A percentile compares a stretch with the other conserved stretches of the same genome.
Conservation (phyloP, 352 stramenopile species). For the Paralagenidium karlingii region DNA sequence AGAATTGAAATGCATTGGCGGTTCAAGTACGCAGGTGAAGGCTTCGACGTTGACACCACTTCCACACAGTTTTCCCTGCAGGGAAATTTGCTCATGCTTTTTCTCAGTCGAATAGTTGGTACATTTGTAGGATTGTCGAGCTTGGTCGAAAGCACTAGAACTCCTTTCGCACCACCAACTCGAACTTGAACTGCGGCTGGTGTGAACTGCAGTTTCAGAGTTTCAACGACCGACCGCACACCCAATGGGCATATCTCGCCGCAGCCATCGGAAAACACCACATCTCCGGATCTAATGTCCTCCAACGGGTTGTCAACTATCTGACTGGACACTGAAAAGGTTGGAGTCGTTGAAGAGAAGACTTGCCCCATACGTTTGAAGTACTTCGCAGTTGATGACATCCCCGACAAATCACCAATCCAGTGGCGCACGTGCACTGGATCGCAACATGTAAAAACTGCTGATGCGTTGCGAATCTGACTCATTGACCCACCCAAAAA, state of each 20-base stretch:
- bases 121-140: not conserved
- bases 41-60: constrained; percentile 35
- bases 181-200: constrained; percentile 71
- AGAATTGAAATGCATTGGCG: constrained; percentile 67
- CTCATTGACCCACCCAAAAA: constrained; percentile 68
- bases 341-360: constrained; percentile 50
- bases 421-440: constrained; percentile 30
- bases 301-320: constrained; percentile 27
- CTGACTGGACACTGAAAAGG: constrained; percentile 23
- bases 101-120: constrained; percentile 20
- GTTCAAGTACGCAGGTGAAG: constrained; percentile 52
- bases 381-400: constrained; percentile 54
- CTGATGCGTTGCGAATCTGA: constrained; percentile 57
- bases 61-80: constrained; percentile 53
- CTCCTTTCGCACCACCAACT: constrained; percentile 55
- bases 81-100: constrained; percentile 66
- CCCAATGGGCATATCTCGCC: constrained; percentile 35
- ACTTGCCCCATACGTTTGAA: constrained; percentile 64
- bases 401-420: constrained; percentile 40
- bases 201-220: constrained; percentile 18
- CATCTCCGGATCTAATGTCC: constrained; percentile 29
- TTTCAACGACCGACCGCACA: constrained; percentile 17
- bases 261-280: constrained; percentile 60
- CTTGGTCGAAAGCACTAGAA: constrained; percentile 50
- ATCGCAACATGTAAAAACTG: constrained; percentile 52